phyloP scores from a whole-genome alignment of 2,329 filamentous ascomycete species.

The Parastagonospora nodorum region DNA sequence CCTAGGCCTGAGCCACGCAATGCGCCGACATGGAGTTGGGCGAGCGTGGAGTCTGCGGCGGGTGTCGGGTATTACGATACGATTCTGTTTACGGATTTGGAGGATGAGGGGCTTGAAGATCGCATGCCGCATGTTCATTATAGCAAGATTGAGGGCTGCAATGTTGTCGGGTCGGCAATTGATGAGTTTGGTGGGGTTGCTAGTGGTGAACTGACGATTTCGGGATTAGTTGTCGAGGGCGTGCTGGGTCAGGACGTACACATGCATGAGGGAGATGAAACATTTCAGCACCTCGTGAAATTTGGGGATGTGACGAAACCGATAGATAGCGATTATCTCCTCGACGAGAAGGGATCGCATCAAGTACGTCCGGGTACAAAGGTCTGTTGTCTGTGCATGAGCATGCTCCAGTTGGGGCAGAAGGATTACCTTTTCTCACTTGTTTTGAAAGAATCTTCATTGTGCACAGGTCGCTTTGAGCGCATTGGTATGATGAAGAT shows the following conservation, averaged over 20 bases:
- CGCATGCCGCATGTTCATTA: background rate
- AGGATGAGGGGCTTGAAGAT: background rate
- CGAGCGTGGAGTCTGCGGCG: slow-evolving; percentile 5
- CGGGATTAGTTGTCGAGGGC: slow-evolving; percentile 1
- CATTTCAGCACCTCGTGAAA: background rate
- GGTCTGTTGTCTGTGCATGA: slow-evolving; percentile 3
- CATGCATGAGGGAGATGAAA: background rate
- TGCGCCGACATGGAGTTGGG: slow-evolving; percentile 13
- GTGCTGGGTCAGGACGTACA: background rate
- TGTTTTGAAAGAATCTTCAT: background rate
- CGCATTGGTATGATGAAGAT: slow-evolving; percentile 2
- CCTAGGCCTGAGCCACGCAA: background rate
- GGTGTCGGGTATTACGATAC: slow-evolving; percentile 1
- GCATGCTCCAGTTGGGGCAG: background rate
- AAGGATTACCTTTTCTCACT: slow-evolving; percentile 1
- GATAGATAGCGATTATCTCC: slow-evolving; percentile 1
- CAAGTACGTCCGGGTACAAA: background rate
- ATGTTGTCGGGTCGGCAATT: background rate
- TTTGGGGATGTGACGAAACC: background rate
- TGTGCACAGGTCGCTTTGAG: background rate
- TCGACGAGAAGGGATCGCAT: background rate
- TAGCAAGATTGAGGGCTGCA: background rate
- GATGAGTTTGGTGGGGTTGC: slow-evolving; percentile 3
- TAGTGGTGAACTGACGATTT: slow-evolving; percentile 1
- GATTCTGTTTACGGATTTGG: slow-evolving; percentile 1